Conservation (phyloP, 306 rosid species). For the Begonia loranthoides region DNA sequence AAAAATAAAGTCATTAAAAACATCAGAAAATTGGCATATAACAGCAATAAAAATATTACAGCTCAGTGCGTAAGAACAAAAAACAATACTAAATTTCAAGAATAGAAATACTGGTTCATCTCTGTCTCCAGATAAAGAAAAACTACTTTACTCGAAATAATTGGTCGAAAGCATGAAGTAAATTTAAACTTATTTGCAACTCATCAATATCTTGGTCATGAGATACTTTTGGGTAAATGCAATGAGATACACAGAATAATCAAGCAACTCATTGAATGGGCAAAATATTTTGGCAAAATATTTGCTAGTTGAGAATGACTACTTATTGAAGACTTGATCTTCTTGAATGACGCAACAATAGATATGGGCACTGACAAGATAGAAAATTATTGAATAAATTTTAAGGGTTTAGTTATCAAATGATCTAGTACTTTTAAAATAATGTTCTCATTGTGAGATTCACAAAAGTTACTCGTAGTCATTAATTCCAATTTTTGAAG, state of each 20-base stretch:
- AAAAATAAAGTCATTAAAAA: too few species aligned
- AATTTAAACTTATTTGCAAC: conserved; percentile 51
- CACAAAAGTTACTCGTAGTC: neutral
- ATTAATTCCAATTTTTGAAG: too few species aligned
- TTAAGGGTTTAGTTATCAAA: neutral
- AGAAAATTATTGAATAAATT: conserved; percentile 11
- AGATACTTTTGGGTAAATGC: neutral
- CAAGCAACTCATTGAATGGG: conserved; percentile 63
- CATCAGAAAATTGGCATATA: too few species aligned
- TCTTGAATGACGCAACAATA: conserved; percentile 95
- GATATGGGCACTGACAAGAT: conserved; percentile 69
- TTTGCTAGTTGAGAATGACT: conserved; percentile 80
- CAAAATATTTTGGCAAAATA: conserved; percentile 58
- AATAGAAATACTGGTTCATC: too few species aligned
- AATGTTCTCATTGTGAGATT: neutral
- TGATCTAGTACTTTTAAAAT: neutral
- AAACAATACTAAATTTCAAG: too few species aligned
- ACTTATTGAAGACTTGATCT: conserved; percentile 73
- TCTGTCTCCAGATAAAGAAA: too few species aligned
- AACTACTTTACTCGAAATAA: neutral
- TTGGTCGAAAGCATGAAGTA: conserved; percentile 2
- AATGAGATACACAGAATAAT: neutral
- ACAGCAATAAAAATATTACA: too few species aligned
- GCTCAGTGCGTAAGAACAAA: too few species aligned
- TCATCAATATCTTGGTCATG: conserved; percentile 76